phyloP scores from a whole-genome alignment of 169 alveolate genomes.

The Fabrea salina region DNA sequence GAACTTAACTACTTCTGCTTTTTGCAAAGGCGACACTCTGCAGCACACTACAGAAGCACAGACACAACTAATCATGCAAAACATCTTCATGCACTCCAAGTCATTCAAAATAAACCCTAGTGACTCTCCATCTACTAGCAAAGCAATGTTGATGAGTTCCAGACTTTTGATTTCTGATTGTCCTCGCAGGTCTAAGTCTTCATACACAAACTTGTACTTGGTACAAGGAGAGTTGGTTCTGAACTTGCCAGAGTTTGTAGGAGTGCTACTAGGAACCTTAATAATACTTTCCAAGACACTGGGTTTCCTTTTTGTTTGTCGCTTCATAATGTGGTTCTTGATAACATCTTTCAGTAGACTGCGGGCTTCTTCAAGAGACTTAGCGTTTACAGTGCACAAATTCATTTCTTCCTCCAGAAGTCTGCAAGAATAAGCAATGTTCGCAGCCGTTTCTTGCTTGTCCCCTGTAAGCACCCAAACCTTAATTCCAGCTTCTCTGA shows the following conservation, averaged over 20 bases:
- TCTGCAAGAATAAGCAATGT: slow-evolving; percentile 80
- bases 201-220: background rate
- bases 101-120: background rate
- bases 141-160: background rate
- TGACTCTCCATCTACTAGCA: slow-evolving; percentile 15
- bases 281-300: background rate
- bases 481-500: slow-evolving; percentile 82
- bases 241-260: background rate
- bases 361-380: background rate
- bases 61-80: background rate
- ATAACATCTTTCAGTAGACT: background rate
- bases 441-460: slow-evolving; percentile 82
- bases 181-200: background rate
- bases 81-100: background rate
- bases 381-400: background rate
- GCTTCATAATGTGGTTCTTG: background rate
- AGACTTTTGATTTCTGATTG: background rate
- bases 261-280: background rate
- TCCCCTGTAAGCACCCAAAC: slow-evolving; percentile 90
- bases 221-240: background rate
- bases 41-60: slow-evolving; percentile 89
- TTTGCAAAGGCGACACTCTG: slow-evolving; percentile 97
- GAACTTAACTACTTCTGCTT: slow-evolving; percentile 80
- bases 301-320: background rate
- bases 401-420: slow-evolving; percentile 36